Conservation (phyloP, 192 early-diverging fungal species). For the Umbelopsis sp. region DNA sequence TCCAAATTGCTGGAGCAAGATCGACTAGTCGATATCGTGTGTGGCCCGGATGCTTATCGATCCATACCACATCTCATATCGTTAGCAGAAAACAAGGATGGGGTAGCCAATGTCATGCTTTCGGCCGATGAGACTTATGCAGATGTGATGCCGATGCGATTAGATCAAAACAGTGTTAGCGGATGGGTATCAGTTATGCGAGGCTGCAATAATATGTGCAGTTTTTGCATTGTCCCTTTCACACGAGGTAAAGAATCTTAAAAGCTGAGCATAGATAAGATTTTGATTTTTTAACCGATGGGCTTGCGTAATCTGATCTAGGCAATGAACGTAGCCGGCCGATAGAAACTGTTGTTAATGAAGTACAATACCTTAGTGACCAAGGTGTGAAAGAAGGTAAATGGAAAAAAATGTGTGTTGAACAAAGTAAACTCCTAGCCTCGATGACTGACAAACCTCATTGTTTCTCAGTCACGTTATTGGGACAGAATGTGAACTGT, state of each 20-base stretch:
- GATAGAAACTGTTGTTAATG: constrained; percentile 69
- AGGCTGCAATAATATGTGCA: constrained; percentile 85
- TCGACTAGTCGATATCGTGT: constrained; percentile 74
- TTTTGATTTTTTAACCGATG: too few relatives aligned
- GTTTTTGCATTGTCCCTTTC: constrained; percentile 79
- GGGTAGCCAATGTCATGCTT: constrained; percentile 80
- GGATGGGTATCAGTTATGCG: constrained; percentile 79
- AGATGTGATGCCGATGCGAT: constrained; percentile 73
- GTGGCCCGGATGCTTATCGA: constrained; percentile 77
- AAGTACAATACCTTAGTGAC: constrained; percentile 61
- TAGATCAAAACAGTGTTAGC: constrained; percentile 63
- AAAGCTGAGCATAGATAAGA: not conserved
- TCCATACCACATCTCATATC: constrained; percentile 75
- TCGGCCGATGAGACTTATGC: constrained; percentile 83
- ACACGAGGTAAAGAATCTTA: constrained; percentile 53
- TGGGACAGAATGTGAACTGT: constrained; percentile 84
- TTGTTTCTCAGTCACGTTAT: constrained; percentile 53
- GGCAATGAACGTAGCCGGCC: constrained; percentile 69
- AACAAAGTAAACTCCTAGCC: not conserved
- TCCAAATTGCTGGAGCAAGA: constrained; percentile 69
- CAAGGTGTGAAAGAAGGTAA: constrained; percentile 65
- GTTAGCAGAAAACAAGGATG: constrained; percentile 59
- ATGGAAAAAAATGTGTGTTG: not conserved
- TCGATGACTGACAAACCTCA: not conserved
- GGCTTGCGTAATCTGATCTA: not conserved